Conservation (phyloP, 139 green algal species). For the Microglena sp. region DNA sequence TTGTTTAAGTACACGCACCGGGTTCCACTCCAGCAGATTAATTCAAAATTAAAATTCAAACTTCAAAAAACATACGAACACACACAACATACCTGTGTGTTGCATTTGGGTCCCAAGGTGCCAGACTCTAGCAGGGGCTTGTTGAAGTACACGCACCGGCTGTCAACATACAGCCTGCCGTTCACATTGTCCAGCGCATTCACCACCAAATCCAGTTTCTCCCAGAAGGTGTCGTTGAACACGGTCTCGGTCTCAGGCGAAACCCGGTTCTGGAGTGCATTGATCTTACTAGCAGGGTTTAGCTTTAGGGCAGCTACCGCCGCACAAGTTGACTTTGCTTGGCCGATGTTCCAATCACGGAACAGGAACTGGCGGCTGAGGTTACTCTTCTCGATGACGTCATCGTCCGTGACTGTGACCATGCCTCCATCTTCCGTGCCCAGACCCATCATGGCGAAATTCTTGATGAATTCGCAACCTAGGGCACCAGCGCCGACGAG, state of each 20-base stretch:
- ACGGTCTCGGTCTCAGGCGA: slow-evolving; percentile 83
- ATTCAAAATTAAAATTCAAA: no score
- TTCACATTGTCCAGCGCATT: slow-evolving; percentile 99
- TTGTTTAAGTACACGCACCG: no score
- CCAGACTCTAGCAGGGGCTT: slow-evolving; percentile 94
- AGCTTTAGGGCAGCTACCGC: slow-evolving; percentile 62
- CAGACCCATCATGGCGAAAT: slow-evolving; percentile 94
- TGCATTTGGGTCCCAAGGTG: slow-evolving; percentile 97
- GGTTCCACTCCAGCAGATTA: no score
- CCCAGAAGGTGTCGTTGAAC: slow-evolving; percentile 95
- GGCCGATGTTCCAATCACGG: slow-evolving; percentile 91
- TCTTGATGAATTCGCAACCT: slow-evolving; percentile 98
- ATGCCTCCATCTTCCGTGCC: slow-evolving; percentile 13
- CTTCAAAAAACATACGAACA: no score
- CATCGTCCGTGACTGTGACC: slow-evolving; percentile 92
- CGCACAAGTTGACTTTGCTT: slow-evolving; percentile 80
- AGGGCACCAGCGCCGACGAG: slow-evolving; percentile 91
- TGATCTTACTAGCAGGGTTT: slow-evolving; percentile 70
- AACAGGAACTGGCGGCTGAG: slow-evolving; percentile 97
- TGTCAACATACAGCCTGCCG: slow-evolving; percentile 74
- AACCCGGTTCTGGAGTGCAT: slow-evolving; percentile 90
- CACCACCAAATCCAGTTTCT: slow-evolving; percentile 50
- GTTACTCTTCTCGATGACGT: slow-evolving; percentile 97
- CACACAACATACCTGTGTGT: slow-evolving; percentile 68
- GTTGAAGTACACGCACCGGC: slow-evolving; percentile 92